These are phyloP conservation scores for Phytophthora lateralis DNA, from an alignment of 352 stramenopile genomes.

Conservation along the genomic window DNA sequence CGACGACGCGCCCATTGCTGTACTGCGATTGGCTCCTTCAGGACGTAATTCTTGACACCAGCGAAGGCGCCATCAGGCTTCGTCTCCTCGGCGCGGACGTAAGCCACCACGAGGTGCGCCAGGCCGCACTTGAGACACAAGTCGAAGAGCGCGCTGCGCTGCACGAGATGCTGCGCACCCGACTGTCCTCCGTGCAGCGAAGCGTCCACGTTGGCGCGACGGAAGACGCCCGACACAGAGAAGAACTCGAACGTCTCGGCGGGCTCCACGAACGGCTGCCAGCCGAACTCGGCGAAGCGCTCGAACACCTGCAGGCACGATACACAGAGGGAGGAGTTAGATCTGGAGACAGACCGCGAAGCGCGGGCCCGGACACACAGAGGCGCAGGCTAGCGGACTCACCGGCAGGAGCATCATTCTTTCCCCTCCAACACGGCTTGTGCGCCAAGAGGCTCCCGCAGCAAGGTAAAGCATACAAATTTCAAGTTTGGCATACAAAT, in stretches of 20 bases:
- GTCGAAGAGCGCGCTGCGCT: constrained; percentile 81
- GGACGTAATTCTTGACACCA: constrained; percentile 60
- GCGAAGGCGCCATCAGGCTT: constrained; percentile 28
- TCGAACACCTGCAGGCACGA: constrained; percentile 60
- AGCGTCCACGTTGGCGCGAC: constrained; percentile 59
- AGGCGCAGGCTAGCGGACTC: constrained; percentile 9
- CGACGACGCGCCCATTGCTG: constrained; percentile 74
- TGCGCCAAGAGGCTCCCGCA: constrained; percentile 34
- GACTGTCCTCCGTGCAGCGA: constrained; percentile 48
- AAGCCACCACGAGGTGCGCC: constrained; percentile 73
- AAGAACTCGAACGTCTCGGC: constrained; percentile 89
- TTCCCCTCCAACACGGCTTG: constrained; percentile 36
- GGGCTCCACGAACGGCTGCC: constrained; percentile 78
- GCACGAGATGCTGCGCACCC: constrained; percentile 43
- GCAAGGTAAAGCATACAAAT: not conserved
- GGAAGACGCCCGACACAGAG: constrained; percentile 77
- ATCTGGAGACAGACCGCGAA: not conserved
- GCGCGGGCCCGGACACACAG: not conserved
- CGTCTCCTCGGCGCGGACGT: constrained; percentile 56
- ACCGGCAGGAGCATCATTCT: constrained; percentile 54
- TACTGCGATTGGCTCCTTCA: constrained; percentile 83
- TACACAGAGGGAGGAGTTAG: constrained; percentile 5
- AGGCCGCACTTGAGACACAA: constrained; percentile 75
- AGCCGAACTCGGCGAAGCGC: constrained; percentile 78
- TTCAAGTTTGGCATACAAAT: constrained; percentile 29